A percentile compares a stretch with the other conserved stretches of the same genome.
phyloP scores from a whole-genome alignment of 106 monocot genomes.

The Gastrodia elata region DNA sequence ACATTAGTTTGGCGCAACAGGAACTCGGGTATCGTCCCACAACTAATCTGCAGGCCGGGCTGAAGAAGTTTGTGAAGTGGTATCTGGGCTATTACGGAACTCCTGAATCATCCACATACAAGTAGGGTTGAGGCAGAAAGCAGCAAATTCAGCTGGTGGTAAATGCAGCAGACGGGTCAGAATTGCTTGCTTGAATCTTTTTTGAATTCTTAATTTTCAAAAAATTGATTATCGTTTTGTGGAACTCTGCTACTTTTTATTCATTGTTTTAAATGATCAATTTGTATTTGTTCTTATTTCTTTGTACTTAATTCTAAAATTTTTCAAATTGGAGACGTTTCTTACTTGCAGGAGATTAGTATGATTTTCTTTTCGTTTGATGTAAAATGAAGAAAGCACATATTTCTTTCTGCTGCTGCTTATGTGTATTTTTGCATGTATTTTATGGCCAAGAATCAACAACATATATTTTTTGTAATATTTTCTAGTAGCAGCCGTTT shows the following conservation, averaged over 20 bases:
- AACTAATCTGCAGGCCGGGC: conserved; percentile 13
- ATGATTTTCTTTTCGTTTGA: background rate
- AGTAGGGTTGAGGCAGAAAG: background rate
- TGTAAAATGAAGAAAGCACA: background rate
- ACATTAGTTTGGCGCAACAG: conserved; percentile 12
- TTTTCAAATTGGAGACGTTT: background rate
- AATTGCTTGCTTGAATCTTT: background rate
- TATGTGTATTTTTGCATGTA: background rate
- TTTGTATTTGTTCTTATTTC: background rate
- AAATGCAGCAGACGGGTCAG: conserved; percentile 6
- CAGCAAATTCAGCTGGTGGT: conserved; percentile 13
- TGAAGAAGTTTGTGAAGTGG: conserved; percentile 25
- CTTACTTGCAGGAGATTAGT: background rate
- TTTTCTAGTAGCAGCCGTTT: background rate
- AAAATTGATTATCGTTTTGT: background rate
- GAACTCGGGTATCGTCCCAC: conserved; percentile 15
- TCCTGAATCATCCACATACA: background rate
- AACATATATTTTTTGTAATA: background rate
- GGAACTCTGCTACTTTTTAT: background rate
- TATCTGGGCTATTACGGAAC: conserved; percentile 10
- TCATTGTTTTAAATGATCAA: background rate
- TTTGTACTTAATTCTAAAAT: background rate
- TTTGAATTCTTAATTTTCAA: background rate
- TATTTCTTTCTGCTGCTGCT: background rate
- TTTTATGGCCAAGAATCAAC: background rate